Conservation (phyloP, 495 filamentous ascomycete species). For the Neurospora sp. region DNA sequence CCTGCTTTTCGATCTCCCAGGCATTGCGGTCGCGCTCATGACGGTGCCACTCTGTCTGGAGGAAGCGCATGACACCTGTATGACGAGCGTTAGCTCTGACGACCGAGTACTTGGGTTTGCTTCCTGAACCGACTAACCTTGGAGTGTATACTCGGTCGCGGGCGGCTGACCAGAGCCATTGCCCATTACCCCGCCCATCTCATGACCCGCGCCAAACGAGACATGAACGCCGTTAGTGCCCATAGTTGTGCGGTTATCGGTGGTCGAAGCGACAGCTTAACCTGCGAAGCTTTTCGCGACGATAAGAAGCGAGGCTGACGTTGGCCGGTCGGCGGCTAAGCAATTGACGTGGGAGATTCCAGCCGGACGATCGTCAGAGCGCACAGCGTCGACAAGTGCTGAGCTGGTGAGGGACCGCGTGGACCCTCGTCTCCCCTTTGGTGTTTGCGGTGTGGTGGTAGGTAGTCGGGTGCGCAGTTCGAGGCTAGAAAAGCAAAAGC, state of each 20-base stretch:
- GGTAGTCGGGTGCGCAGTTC: not conserved
- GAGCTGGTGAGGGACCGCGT: not conserved
- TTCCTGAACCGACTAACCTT: constrained; percentile 50
- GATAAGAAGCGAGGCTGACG: not conserved
- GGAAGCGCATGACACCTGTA: constrained; percentile 95
- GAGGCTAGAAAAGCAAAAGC: not conserved
- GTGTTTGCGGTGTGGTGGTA: not conserved
- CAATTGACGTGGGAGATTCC: not conserved
- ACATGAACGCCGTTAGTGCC: constrained; percentile 51
- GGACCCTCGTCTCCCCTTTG: not conserved
- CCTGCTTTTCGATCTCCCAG: constrained; percentile 97
- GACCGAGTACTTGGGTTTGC: not conserved
- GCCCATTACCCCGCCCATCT: constrained; percentile 21
- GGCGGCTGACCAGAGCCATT: constrained; percentile 52
- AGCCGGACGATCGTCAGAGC: not conserved
- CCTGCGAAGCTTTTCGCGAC: not conserved
- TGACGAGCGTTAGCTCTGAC: constrained; percentile 5
- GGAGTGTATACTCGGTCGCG: constrained; percentile 95
- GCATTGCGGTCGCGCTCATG: constrained; percentile 96
- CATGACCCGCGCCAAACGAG: constrained; percentile 39
- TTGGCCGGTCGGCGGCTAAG: not conserved
- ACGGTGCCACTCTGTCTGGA: constrained; percentile 98
- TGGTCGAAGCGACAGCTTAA: not conserved
- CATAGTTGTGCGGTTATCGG: constrained; percentile 37
- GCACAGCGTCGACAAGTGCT: not conserved